Evolutionary conservation across 1,284 basidiomycete species (phyloP), one percentile per base, ranked within the genome.

Genomic region (Fomitopsis pinicola): DNA sequence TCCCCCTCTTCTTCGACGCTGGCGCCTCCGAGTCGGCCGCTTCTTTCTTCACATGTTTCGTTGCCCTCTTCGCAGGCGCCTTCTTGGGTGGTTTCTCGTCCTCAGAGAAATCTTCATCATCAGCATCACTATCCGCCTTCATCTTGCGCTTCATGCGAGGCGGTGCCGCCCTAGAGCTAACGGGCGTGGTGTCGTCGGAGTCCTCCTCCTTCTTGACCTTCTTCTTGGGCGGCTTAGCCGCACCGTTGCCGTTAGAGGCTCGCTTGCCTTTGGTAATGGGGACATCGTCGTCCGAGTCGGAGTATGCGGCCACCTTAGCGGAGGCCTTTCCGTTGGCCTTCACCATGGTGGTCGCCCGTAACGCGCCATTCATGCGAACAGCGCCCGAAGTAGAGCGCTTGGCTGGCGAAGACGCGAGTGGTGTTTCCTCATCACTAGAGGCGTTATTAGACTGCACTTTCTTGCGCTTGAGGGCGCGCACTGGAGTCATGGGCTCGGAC

Each of bases 371-470:
- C 75, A 78, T 80, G 36, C 75, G 70, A 19, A 77, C 72, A 10
- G 78, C 74, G 57, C 76, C 73, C 35, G 80, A 75, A 63, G 74
- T 75, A 42, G 71, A 63, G 60, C 75, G 77, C 74, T 89, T 90
- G 10, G 75, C 78, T 22, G 87, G 87, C 33, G 88, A 88, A 44
- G 87, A 88, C 55, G 88, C 88, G 52, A 91, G 81, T 48, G 88
- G 88, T 30, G 76, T 77, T 63, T 91, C 88, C 65, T 89, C 87
- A n/a, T 88, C 88, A 67, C 85, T 88, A 45, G 83, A 85, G 40
- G 83, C 78, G 15, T 82, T 80, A 19, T 76, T 76, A 59, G 79
- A 78, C 15, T 74, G 69, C 17, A 77, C 71, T 67, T 82, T 83
- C 77, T 86, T 87, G 69, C 87, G 84, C 74, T 90, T 91, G 63